Percentiles rank a stretch among this genome's conserved stretches.
Conservation (phyloP, 176 grass and related monocot genomes). For the Bromus sterilis region DNA sequence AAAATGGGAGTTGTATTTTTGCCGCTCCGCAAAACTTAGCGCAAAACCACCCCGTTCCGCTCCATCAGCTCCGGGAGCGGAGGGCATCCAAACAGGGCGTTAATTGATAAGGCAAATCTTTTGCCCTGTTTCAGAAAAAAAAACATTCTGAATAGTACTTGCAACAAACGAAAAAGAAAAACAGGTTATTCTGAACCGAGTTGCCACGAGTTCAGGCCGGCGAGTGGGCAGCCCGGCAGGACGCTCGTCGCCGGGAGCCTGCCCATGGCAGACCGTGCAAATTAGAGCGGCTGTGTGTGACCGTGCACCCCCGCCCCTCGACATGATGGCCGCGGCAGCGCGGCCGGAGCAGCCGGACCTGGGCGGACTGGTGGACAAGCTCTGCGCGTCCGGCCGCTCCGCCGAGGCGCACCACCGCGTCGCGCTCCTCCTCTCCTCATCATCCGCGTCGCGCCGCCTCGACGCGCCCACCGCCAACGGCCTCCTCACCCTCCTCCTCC, state of each 20-base stretch:
- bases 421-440: slow-evolving; percentile 38
- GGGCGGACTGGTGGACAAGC: slow-evolving; percentile 27
- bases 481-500: slow-evolving; percentile 44
- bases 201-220: neutral
- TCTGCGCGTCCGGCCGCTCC: slow-evolving; percentile 55
- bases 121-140: too few species aligned
- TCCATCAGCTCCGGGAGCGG: too few species aligned
- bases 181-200: neutral
- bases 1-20: too few species aligned
- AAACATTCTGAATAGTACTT: too few species aligned
- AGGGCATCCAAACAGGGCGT: too few species aligned
- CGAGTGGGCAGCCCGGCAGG: neutral
- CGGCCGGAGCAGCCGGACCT: neutral
- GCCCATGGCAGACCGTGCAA: neutral
- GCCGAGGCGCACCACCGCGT: slow-evolving; percentile 73
- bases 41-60: too few species aligned
- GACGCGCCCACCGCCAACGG: slow-evolving; percentile 26
- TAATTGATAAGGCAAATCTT: too few species aligned
- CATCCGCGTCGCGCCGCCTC: slow-evolving; percentile 15
- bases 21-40: too few species aligned
- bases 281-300: neutral
- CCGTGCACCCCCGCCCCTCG: neutral
- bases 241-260: neutral
- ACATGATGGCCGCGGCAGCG: neutral
- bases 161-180: neutral